A percentile compares a stretch with the other conserved stretches of the same genome.
phyloP scores from a whole-genome alignment of 2,329 filamentous ascomycete genomes.

The Pyrenochaeta sp. region DNA sequence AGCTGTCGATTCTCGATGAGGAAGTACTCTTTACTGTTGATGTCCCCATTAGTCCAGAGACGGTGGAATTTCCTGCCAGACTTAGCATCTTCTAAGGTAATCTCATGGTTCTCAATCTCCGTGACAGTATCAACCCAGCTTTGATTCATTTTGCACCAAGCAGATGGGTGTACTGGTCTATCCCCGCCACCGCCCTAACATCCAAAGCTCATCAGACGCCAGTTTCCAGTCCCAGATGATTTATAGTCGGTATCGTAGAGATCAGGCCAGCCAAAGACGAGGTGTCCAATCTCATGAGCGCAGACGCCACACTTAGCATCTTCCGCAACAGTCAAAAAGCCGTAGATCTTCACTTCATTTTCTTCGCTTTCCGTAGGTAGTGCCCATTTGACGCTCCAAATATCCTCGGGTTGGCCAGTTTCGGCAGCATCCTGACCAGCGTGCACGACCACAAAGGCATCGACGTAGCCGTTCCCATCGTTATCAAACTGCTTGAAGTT shows the following conservation, averaged over 20 bases:
- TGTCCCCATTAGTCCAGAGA: constrained; percentile 31
- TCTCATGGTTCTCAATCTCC: constrained; percentile 24
- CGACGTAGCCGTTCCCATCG: constrained; percentile 33
- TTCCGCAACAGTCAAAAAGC: constrained; percentile 33
- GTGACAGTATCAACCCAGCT: constrained; percentile 26
- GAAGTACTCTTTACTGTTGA: constrained; percentile 27
- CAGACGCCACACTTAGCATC: constrained; percentile 33
- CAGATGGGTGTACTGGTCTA: constrained; percentile 32
- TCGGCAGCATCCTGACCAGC: constrained; percentile 30
- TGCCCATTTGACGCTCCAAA: constrained; percentile 38
- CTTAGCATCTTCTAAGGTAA: constrained; percentile 33
- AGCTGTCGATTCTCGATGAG: constrained; percentile 32
- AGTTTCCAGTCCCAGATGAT: constrained; percentile 31
- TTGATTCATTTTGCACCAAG: constrained; percentile 36
- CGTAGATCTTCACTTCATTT: constrained; percentile 29
- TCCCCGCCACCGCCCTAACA: constrained; percentile 31
- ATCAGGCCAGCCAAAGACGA: constrained; percentile 40
- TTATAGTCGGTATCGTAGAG: constrained; percentile 33
- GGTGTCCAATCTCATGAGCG: constrained; percentile 34
- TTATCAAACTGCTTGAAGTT: constrained; percentile 32
- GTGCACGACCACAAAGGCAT: constrained; percentile 38
- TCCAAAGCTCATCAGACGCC: constrained; percentile 34
- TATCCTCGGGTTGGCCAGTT: constrained; percentile 20
- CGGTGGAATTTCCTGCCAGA: constrained; percentile 22
- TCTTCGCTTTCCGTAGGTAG: constrained; percentile 20